A percentile compares a stretch with the other conserved stretches of the same genome.
Conservation (phyloP, 2,329 filamentous ascomycete species). For the Aspergillus spinulosporus region DNA sequence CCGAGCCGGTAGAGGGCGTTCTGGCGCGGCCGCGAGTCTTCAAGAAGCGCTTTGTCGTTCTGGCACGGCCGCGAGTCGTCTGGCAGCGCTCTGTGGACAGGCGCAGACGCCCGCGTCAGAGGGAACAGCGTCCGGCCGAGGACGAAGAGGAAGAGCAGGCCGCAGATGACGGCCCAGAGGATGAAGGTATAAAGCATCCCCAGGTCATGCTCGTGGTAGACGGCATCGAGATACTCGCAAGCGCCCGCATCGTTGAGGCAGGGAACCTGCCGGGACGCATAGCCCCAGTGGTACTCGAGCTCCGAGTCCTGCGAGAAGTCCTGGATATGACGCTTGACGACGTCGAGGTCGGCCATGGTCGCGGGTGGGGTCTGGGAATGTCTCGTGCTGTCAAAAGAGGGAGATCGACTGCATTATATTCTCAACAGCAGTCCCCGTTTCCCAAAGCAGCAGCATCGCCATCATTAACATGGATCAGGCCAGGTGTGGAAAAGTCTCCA, state of each 20-base stretch:
- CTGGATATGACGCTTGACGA: conserved; percentile 46
- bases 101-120: conserved; percentile 1
- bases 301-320: conserved; percentile 40
- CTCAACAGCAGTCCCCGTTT: no score
- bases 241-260: conserved; percentile 60
- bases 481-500: not conserved
- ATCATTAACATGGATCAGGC: not conserved
- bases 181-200: conserved; percentile 59
- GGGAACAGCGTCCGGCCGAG: conserved; percentile 26
- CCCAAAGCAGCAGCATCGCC: not conserved
- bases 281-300: conserved; percentile 58
- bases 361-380: not conserved
- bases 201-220: conserved; percentile 56
- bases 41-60: conserved; percentile 12
- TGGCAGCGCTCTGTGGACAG: not conserved
- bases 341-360: not conserved
- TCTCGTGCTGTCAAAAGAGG: not conserved
- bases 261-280: conserved; percentile 54
- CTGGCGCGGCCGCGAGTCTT: conserved; percentile 27
- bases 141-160: conserved; percentile 49
- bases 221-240: conserved; percentile 59
- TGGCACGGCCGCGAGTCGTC: no score
- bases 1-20: conserved; percentile 32
- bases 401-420: no score
- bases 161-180: conserved; percentile 56